Conservation (phyloP, 2,329 filamentous ascomycete genomes). For the Hypoxylon sp. region DNA sequence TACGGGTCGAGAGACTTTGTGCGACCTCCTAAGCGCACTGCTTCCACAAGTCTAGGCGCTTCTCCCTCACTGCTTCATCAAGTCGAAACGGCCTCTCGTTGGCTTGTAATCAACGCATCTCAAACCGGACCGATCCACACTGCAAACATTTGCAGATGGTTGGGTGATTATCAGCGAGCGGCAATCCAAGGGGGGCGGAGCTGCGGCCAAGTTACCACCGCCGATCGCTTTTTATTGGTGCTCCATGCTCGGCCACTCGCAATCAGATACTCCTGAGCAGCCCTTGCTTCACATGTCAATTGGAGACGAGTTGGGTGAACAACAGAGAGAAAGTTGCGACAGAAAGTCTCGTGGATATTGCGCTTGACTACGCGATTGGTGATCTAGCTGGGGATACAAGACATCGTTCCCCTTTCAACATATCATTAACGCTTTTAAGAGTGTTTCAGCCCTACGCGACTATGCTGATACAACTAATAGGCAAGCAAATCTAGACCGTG, state of each 20-base stretch:
- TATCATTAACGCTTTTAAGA: background rate
- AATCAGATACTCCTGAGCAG: background rate
- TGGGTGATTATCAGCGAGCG: conserved; percentile 25
- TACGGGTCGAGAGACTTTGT: background rate
- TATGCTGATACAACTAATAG: conserved; percentile 16
- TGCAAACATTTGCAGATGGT: conserved; percentile 13
- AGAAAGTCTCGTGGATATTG: background rate
- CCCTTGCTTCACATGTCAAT: conserved; percentile 12
- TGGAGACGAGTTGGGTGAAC: background rate
- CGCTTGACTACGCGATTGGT: background rate
- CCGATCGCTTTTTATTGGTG: conserved; percentile 29
- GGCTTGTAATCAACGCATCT: conserved; percentile 22
- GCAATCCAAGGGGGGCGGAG: conserved; percentile 27
- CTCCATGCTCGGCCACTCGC: conserved; percentile 23
- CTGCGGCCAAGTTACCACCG: conserved; percentile 31
- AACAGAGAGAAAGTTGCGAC: background rate
- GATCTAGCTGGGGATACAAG: background rate
- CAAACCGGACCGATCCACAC: conserved; percentile 38
- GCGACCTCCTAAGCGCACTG: conserved; percentile 7
- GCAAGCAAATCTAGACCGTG: conserved; percentile 20
- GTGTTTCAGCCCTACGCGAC: conserved; percentile 23
- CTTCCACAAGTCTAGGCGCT: conserved; percentile 6
- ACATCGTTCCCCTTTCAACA: background rate
- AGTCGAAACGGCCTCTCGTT: conserved; percentile 17
- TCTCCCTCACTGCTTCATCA: background rate